Evolutionary conservation across 441 rosid species (phyloP), one percentile per base, ranked within the genome.

Genomic region (Breynia disticha): DNA sequence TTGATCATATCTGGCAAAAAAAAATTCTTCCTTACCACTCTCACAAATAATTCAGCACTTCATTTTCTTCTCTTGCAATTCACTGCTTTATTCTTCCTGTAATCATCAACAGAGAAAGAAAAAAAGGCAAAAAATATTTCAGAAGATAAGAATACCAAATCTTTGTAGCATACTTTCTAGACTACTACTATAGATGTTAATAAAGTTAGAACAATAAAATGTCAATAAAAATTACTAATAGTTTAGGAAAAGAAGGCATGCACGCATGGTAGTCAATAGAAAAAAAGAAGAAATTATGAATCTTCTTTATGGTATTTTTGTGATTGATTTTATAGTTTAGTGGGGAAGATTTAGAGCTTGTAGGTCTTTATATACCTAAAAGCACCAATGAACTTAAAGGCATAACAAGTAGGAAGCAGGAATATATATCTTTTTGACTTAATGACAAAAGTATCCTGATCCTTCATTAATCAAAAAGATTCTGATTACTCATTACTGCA

Each of bases 41-140:
- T 63, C 61, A 65, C 54, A 69, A 59, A 54, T 65, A 64, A 2
- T 49, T 49, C 62, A 48, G 62, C 70, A 64, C 78, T 67, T 67
- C 65, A 58, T 41, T 86, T 80, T 72, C 95, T 86, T 86, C 81
- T 68, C 57, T 59, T 53, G 74, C 95, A 83, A 72, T 86, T 82
- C 79, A 86, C 79, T 82, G 68, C 77, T 82, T 89, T 77, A 83
- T 83, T 89, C 95, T 70, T 67, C 70, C 64, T 63, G 57, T 41
- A 49, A 5, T 18, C 15, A 20, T 49, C 61, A 56, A 46, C 55
- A 47, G 19, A 47, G 15, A 14, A 39, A 55, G 16, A 60, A 39
- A 64, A 17, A 45, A 45, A 0, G 15, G 11, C n/a, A 17, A 52
- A 65, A 61, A 58, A 56, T 62, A 62, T 69, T 52, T 63, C 64